phyloP scores from a whole-genome alignment of 2,329 filamentous ascomycete genomes.

The Teratosphaeria pseudoeucalypti region DNA sequence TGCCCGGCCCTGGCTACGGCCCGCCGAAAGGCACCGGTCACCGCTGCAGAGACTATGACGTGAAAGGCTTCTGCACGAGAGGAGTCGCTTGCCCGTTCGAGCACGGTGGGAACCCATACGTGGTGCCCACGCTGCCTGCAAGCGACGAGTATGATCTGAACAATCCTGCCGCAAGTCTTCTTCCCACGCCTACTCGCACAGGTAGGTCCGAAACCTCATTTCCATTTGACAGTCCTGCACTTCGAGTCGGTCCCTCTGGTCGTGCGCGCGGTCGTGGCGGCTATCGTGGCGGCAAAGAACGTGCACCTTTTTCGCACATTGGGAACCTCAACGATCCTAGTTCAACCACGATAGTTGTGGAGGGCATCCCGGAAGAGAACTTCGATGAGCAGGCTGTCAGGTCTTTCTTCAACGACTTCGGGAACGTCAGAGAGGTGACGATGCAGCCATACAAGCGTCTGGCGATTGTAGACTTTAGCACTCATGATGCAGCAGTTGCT shows the following conservation, averaged over 20 bases:
- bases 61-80: constrained; percentile 59
- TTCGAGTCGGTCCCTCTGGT: constrained; percentile 21
- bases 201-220: constrained; percentile 8
- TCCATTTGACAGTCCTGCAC: constrained; percentile 30
- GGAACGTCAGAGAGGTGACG: constrained; percentile 51
- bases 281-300: constrained; percentile 26
- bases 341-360: constrained; percentile 61
- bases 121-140: constrained; percentile 28
- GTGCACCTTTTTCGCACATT: constrained; percentile 53
- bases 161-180: constrained; percentile 34
- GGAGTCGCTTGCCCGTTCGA: constrained; percentile 59
- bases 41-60: constrained; percentile 61
- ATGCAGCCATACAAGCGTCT: constrained; percentile 57
- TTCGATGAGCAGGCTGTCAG: constrained; percentile 56
- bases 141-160: constrained; percentile 50
- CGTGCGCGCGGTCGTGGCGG: constrained; percentile 19
- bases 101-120: constrained; percentile 47
- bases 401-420: constrained; percentile 63
- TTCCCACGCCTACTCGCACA: constrained; percentile 12
- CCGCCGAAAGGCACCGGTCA: constrained; percentile 26
- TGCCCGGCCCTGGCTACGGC: constrained; percentile 1
- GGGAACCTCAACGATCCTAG: constrained; percentile 53
- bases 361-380: constrained; percentile 64
- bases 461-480: constrained; percentile 59
- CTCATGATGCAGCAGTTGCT: constrained; percentile 54